Conservation (phyloP, 495 filamentous ascomycete genomes). For the Talaromyces stipitatus region DNA sequence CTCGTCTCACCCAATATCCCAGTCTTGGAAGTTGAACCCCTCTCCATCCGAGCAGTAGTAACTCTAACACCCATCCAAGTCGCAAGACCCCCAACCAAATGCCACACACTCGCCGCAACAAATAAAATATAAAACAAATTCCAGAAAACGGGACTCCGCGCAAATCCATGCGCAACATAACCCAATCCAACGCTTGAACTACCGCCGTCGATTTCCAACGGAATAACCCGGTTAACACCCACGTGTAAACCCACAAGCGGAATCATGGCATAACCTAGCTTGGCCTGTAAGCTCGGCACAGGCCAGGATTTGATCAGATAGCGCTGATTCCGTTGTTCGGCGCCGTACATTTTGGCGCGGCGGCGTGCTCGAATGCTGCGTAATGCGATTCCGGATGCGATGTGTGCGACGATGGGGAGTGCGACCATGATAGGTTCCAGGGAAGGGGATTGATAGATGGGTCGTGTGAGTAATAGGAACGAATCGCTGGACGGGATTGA, state of each 20-base stretch:
- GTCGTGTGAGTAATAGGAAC: slow-evolving; percentile 55
- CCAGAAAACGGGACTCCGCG: slow-evolving; percentile 53
- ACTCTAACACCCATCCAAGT: slow-evolving; percentile 57
- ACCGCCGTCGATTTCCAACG: slow-evolving; percentile 68
- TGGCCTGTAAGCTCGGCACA: slow-evolving; percentile 52
- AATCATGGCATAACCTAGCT: slow-evolving; percentile 58
- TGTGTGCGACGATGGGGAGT: slow-evolving; percentile 38
- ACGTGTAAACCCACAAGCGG: slow-evolving; percentile 61
- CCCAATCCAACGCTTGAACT: slow-evolving; percentile 72
- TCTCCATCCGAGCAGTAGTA: slow-evolving; percentile 30
- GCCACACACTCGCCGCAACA: slow-evolving; percentile 61
- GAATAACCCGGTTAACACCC: slow-evolving; percentile 62
- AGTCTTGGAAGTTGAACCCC: slow-evolving; percentile 22
- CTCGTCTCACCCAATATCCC: slow-evolving; percentile 29
- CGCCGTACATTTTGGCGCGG: slow-evolving; percentile 63
- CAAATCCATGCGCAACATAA: slow-evolving; percentile 83
- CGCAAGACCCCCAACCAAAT: slow-evolving; percentile 77
- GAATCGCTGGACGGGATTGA: slow-evolving; percentile 45
- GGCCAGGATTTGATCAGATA: slow-evolving; percentile 52
- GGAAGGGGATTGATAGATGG: slow-evolving; percentile 69
- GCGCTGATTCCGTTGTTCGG: slow-evolving; percentile 35
- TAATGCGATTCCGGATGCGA: slow-evolving; percentile 63
- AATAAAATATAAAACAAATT: slow-evolving; percentile 61
- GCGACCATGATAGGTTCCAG: slow-evolving; percentile 41
- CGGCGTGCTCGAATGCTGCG: slow-evolving; percentile 63